Evolutionary conservation across 2,329 filamentous ascomycete species (phyloP), one percentile per base, ranked within the genome.

Genomic region (Fusarium veterinarium): DNA sequence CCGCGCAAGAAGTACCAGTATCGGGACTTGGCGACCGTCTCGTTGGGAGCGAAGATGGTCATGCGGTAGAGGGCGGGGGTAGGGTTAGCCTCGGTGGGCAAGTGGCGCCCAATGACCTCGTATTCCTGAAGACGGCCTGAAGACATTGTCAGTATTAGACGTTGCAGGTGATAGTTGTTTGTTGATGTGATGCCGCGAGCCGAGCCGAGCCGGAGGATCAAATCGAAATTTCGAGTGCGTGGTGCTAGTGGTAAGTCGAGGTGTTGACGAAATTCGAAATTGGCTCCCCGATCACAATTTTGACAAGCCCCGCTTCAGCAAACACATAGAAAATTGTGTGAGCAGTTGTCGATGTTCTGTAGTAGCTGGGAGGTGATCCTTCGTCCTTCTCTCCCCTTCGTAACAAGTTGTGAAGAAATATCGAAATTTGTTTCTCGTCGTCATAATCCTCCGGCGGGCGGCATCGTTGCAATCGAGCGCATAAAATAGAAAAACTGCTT

Each of bases 1-100:
- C 97, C 97, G 87, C 95, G 94, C 86, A 99, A 89, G 91, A 99
- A 99, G 91, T 99, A 99, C 97, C 97, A 99, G 93, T 97, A 99
- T 84, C 96, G 94, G 85, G 95, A 98, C 93, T 99, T 99, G 85
- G 97, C 96, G 82, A 99, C 95, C 80, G 98, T 96, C 82, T 92
- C 90, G 89, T 99, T 99, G 81, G 95, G 94, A 79, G 96, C 96
- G 86, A 99, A 99, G 87, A 99, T 98, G 86, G 95, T 95, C 96
- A 99, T 99, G 88, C 96, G 95, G 92, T 98, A 99, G 87, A 99
- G 93, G 90, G 96, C 95, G 81, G 96, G 96, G 82, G 94, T 94
- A 83, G 95, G 95, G 91, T 97, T 97, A 85, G 93, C 90, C 90
- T 99, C 96, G 84, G 93, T 94, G 88, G 96, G 96, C 93, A 99